Evolutionary conservation across 1,139 yeast genomes (phyloP).

Genomic region (Yamadazyma jaroonii): DNA sequence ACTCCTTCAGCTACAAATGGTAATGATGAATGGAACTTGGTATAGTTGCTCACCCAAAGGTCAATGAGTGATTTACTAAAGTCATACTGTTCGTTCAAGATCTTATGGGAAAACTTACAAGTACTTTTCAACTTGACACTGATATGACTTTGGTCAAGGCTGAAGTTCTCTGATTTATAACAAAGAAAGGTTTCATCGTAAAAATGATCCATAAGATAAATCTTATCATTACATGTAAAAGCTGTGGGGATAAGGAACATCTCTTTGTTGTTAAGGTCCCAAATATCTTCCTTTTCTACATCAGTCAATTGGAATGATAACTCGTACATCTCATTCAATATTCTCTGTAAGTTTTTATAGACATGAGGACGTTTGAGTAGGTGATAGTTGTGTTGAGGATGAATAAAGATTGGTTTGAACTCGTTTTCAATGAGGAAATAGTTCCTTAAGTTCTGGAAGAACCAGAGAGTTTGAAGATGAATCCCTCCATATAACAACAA

Average conservation of each 20-base stretch:
- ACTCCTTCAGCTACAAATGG: constrained; percentile 1
- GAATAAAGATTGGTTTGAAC: constrained; percentile 20
- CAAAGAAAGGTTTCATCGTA: constrained; percentile 17
- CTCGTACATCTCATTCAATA: constrained; percentile 13
- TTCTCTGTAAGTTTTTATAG: constrained; percentile 20
- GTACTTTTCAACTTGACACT: constrained; percentile 9
- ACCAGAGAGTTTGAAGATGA: constrained; percentile 40
- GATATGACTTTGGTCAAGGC: constrained; percentile 2
- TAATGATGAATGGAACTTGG: constrained; percentile 2
- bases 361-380: constrained; percentile 10
- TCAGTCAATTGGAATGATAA: constrained; percentile 11
- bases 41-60: constrained; percentile 8
- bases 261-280: constrained; percentile 19
- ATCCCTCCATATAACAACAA: constrained; percentile 42
- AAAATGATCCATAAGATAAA: constrained; percentile 19
- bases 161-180: constrained; percentile 8
- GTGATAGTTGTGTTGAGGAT: constrained; percentile 13
- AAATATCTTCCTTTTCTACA: constrained; percentile 14
- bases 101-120: constrained; percentile 8
- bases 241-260: constrained; percentile 23
- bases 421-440: constrained; percentile 22
- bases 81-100: constrained; percentile 4
- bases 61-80: constrained; percentile 8
- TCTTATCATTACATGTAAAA: constrained; percentile 12
- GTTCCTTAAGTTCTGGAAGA: constrained; percentile 23